phyloP scores from a whole-genome alignment of 2,329 filamentous ascomycete genomes.

The Oidium heveae region DNA sequence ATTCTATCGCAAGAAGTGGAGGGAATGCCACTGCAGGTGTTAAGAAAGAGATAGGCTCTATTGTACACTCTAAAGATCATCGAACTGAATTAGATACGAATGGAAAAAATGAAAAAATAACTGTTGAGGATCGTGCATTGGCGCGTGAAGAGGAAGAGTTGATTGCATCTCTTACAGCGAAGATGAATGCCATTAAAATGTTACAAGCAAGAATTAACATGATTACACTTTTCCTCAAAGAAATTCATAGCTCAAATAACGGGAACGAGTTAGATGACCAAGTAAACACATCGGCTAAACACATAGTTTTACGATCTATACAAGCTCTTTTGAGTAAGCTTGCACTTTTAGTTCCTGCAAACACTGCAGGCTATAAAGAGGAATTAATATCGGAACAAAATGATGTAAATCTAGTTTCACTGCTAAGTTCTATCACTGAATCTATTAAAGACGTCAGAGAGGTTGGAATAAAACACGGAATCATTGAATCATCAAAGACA shows the following conservation, averaged over 20 bases:
- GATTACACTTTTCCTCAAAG: slow-evolving; percentile 51
- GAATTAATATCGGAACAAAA: slow-evolving; percentile 59
- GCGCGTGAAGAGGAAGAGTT: slow-evolving; percentile 34
- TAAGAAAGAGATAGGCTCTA: slow-evolving; percentile 8
- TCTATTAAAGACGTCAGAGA: slow-evolving; percentile 46
- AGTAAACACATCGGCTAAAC: slow-evolving; percentile 18
- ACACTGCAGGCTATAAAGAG: slow-evolving; percentile 35
- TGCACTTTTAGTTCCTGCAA: slow-evolving; percentile 50
- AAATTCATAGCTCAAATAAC: slow-evolving; percentile 40
- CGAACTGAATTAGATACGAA: slow-evolving; percentile 15
- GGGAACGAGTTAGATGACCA: slow-evolving; percentile 17
- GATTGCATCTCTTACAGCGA: slow-evolving; percentile 48
- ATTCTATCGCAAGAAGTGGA: slow-evolving; percentile 68
- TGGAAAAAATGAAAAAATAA: slow-evolving; percentile 10
- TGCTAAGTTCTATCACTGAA: slow-evolving; percentile 53
- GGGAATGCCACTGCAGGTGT: slow-evolving; percentile 48
- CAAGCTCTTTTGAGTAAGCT: slow-evolving; percentile 66
- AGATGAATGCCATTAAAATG: slow-evolving; percentile 85
- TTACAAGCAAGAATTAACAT: slow-evolving; percentile 53
- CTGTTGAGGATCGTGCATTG: slow-evolving; percentile 25
- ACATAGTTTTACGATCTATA: slow-evolving; percentile 64
- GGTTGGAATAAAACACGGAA: slow-evolving; percentile 46
- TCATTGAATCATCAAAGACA: slow-evolving; percentile 19
- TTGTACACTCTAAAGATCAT: neutral
- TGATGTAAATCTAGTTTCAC: slow-evolving; percentile 53